phyloP scores from a whole-genome alignment of 2,329 filamentous ascomycete genomes.

The Setomelanomma holmii region DNA sequence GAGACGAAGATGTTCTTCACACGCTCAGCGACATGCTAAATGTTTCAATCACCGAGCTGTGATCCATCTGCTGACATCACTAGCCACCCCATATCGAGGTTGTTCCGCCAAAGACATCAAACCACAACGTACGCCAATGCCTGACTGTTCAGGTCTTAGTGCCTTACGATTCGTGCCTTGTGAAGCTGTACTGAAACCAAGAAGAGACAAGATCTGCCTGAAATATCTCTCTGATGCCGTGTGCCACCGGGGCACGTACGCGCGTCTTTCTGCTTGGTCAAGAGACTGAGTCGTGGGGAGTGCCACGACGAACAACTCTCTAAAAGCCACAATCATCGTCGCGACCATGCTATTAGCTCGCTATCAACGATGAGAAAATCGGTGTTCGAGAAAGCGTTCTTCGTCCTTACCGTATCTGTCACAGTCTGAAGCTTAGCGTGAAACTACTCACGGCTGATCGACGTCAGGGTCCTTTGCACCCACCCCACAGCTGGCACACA shows the following conservation, averaged over 20 bases:
- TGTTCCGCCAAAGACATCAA: too few species aligned
- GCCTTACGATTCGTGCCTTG: slow-evolving; percentile 12
- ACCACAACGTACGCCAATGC: too few species aligned
- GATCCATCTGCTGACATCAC: too few species aligned
- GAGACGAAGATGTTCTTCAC: too few species aligned
- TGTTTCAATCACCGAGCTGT: too few species aligned
- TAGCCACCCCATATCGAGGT: too few species aligned
- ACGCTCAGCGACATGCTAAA: too few species aligned
- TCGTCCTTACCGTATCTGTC: slow-evolving; percentile 10
- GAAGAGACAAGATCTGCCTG: slow-evolving; percentile 24
- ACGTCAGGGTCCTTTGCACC: slow-evolving; percentile 19
- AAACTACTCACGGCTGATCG: slow-evolving; percentile 29
- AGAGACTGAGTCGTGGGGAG: too few species aligned
- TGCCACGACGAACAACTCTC: too few species aligned
- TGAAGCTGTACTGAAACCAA: slow-evolving; percentile 30
- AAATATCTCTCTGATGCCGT: slow-evolving; percentile 14
- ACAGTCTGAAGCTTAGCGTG: slow-evolving; percentile 18
- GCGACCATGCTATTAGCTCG: not conserved
- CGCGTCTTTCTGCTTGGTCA: too few species aligned
- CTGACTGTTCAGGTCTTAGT: slow-evolving; percentile 2
- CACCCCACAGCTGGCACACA: slow-evolving; percentile 25
- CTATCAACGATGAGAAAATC: not conserved
- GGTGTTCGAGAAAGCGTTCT: slow-evolving; percentile 13
- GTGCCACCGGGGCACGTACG: not conserved
- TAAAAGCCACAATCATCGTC: too few species aligned